Evolutionary conservation across 495 filamentous ascomycete genomes (phyloP).

Genomic region (Bacidia gigantensis): DNA sequence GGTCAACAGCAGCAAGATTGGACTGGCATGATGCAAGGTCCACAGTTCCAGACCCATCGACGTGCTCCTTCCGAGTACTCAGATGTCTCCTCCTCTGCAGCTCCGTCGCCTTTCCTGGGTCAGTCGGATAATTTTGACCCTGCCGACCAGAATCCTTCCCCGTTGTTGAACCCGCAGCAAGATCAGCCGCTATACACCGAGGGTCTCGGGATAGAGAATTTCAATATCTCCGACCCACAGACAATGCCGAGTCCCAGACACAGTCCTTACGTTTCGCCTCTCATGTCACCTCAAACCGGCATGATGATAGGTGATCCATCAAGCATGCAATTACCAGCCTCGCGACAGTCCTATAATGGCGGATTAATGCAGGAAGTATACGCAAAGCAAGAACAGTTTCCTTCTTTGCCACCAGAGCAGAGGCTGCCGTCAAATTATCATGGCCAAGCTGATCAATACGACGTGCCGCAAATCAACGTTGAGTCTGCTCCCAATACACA

Average conservation of each 20-base stretch:
- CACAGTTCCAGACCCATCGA: slow-evolving; percentile 60
- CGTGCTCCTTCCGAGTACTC: slow-evolving; percentile 83
- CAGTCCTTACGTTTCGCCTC: slow-evolving; percentile 77
- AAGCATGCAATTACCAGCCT: slow-evolving; percentile 35
- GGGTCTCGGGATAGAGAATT: slow-evolving; percentile 60
- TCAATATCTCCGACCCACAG: slow-evolving; percentile 67
- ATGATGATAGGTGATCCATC: slow-evolving; percentile 34
- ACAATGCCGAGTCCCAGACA: slow-evolving; percentile 54
- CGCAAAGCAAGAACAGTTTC: slow-evolving; percentile 44
- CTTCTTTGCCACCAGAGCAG: slow-evolving; percentile 20
- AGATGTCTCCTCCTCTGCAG: slow-evolving; percentile 68
- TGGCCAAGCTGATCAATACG: slow-evolving; percentile 59
- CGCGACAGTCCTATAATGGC: slow-evolving; percentile 35
- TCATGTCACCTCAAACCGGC: slow-evolving; percentile 59
- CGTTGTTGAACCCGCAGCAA: slow-evolving; percentile 58
- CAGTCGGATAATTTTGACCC: slow-evolving; percentile 70
- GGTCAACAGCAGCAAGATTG: slow-evolving; percentile 49
- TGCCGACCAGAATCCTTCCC: slow-evolving; percentile 60
- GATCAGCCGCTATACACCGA: slow-evolving; percentile 63
- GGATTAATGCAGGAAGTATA: slow-evolving; percentile 40
- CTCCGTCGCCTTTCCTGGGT: slow-evolving; percentile 65
- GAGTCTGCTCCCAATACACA: slow-evolving; percentile 80
- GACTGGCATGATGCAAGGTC: slow-evolving; percentile 44
- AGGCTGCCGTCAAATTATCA: slow-evolving; percentile 30
- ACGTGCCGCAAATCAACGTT: slow-evolving; percentile 82